Evolutionary conservation across 1,139 yeast genomes (phyloP).

Genomic region (Geotrichum armillariae): DNA sequence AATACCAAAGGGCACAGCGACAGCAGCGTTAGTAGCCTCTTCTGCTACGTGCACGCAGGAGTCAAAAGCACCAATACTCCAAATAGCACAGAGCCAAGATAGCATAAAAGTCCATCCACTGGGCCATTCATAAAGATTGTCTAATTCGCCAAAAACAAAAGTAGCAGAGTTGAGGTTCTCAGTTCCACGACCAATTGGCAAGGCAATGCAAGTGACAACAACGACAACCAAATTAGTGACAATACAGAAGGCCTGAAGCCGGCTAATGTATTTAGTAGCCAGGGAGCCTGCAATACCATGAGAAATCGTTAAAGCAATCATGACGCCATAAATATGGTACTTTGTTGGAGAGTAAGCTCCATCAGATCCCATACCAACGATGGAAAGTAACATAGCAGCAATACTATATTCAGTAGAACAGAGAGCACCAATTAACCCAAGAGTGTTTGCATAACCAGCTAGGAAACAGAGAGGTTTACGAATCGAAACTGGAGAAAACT

Average conservation of each 20-base stretch:
- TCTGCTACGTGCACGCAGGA: conserved; percentile 70
- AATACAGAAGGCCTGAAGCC: conserved; percentile 61
- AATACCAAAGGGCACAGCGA: conserved; percentile 67
- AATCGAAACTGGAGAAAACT: conserved; percentile 51
- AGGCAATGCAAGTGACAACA: conserved; percentile 59
- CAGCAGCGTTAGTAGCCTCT: conserved; percentile 65
- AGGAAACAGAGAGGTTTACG: conserved; percentile 52
- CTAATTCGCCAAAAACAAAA: conserved; percentile 57
- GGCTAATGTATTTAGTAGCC: conserved; percentile 54
- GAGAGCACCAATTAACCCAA: conserved; percentile 48
- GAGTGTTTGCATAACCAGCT: conserved; percentile 59
- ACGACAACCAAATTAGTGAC: conserved; percentile 55
- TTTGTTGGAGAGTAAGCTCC: conserved; percentile 46
- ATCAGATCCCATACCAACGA: conserved; percentile 49
- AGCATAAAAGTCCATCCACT: conserved; percentile 64
- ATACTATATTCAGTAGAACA: conserved; percentile 62
- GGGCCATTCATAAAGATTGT: conserved; percentile 61
- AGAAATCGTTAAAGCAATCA: conserved; percentile 50
- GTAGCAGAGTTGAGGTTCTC: conserved; percentile 38
- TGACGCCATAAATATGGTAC: conserved; percentile 55
- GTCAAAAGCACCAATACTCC: conserved; percentile 55
- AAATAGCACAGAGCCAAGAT: conserved; percentile 61
- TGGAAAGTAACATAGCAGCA: conserved; percentile 55
- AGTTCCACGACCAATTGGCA: conserved; percentile 43
- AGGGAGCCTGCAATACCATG: conserved; percentile 51